phyloP scores from a whole-genome alignment of 2,329 filamentous ascomycete species.

The Aspergillus nomiae region DNA sequence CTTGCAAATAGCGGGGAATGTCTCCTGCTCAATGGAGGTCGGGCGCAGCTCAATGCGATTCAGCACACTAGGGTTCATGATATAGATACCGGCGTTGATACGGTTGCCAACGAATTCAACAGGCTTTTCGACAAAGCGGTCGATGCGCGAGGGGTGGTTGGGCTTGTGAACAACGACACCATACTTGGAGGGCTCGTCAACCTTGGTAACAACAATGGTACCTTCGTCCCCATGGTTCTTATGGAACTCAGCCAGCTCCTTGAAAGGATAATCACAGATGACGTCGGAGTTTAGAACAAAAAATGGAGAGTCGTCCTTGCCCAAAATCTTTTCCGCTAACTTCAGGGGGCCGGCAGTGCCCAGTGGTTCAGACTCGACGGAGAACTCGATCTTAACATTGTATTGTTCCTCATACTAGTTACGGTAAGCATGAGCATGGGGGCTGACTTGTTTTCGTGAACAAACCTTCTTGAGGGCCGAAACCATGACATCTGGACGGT shows the following conservation, averaged over 20 bases:
- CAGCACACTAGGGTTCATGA: constrained; percentile 89
- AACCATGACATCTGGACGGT: constrained; percentile 97
- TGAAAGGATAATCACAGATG: constrained; percentile 97
- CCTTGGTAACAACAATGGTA: constrained; percentile 97
- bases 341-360: constrained; percentile 95
- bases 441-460: background rate
- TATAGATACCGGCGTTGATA: constrained; percentile 98
- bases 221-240: constrained; percentile 90
- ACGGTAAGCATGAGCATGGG: constrained; percentile 6
- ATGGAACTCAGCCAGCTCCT: constrained; percentile 88
- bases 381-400: constrained; percentile 95
- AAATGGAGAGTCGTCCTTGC: constrained; percentile 91
- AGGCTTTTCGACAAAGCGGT: constrained; percentile 99
- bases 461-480: constrained; percentile 83
- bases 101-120: constrained; percentile 98
- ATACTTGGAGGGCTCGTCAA: constrained; percentile 98
- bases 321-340: constrained; percentile 87
- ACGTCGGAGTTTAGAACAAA: constrained; percentile 98
- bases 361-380: constrained; percentile 91
- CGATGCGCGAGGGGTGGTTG: constrained; percentile 85
- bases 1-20: constrained; percentile 89
- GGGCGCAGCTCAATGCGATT: constrained; percentile 92
- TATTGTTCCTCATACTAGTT: constrained; percentile 82
- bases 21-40: constrained; percentile 98
- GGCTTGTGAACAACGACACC: constrained; percentile 98